A percentile compares a stretch with the other conserved stretches of the same genome.
Conservation (phyloP, 169 alveolate genomes). For the Eimeria acervulina region DNA sequence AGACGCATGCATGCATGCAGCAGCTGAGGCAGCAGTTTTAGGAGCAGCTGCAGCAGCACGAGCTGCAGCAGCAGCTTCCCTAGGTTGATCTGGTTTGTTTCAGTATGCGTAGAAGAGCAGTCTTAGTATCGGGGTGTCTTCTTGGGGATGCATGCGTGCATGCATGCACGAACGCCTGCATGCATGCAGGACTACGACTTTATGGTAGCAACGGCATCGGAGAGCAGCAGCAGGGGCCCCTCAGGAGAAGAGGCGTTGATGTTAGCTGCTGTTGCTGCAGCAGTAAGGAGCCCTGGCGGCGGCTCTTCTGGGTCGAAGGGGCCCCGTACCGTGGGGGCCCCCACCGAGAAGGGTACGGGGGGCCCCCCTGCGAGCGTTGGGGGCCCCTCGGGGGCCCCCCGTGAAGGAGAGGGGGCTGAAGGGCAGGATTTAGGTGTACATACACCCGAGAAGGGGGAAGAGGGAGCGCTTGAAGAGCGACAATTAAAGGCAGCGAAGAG, state of each 20-base stretch:
- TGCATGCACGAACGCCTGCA: too few relatives aligned
- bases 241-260: background rate
- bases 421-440: background rate
- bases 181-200: background rate
- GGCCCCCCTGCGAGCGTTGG: background rate
- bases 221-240: background rate
- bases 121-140: too few relatives aligned
- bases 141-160: too few relatives aligned
- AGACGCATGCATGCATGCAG: too few relatives aligned
- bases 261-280: background rate
- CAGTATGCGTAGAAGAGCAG: too few relatives aligned
- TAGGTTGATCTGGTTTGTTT: background rate
- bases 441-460: background rate
- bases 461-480: background rate
- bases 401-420: background rate
- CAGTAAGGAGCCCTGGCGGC: background rate
- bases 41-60: background rate
- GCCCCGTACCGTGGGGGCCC: background rate
- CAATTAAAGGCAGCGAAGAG: slow-evolving; percentile 46
- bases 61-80: too few relatives aligned
- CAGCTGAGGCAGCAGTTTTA: too few relatives aligned
- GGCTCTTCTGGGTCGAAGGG: background rate
- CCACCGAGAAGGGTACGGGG: background rate
- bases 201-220: background rate
- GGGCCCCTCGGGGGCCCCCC: slow-evolving; percentile 32